These are phyloP conservation scores for Sclerotinia sclerotiorum DNA, from an alignment of 2,329 filamentous ascomycete species.

Conservation along the genomic window DNA sequence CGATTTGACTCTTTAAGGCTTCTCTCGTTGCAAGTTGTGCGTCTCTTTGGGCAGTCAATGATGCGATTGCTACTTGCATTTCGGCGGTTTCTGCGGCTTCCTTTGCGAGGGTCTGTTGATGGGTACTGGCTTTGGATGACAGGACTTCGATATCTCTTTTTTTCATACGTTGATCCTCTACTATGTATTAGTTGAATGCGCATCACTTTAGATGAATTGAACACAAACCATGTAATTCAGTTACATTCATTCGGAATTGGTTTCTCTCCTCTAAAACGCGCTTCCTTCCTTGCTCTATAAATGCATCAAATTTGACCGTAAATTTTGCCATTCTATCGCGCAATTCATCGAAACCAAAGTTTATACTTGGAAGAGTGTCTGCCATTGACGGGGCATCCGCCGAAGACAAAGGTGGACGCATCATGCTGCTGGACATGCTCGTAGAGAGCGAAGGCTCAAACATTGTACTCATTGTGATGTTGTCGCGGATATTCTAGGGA, in stretches of 20 bases:
- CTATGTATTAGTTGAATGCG: constrained; percentile 24
- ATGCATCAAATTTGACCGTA: constrained; percentile 84
- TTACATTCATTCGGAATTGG: constrained; percentile 85
- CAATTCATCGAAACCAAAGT: constrained; percentile 94
- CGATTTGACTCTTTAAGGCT: constrained; percentile 59
- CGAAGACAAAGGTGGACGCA: constrained; percentile 49
- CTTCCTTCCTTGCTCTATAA: constrained; percentile 89
- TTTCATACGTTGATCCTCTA: constrained; percentile 90
- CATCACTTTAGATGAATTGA: not conserved
- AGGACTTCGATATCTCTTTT: constrained; percentile 84
- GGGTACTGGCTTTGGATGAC: constrained; percentile 66
- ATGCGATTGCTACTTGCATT: constrained; percentile 64
- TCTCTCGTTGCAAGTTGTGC: constrained; percentile 58
- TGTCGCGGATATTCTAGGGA: not conserved
- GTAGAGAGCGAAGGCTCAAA: constrained; percentile 71
- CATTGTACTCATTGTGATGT: constrained; percentile 52
- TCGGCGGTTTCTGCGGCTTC: constrained; percentile 75
- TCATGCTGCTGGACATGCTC: constrained; percentile 49
- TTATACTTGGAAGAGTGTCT: constrained; percentile 80
- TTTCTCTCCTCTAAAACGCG: constrained; percentile 90
- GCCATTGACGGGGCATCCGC: constrained; percentile 65
- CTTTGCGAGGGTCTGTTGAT: constrained; percentile 73
- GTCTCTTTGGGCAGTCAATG: constrained; percentile 60
- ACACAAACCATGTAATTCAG: constrained; percentile 78
- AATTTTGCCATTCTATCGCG: constrained; percentile 95